Evolutionary conservation across 768 basidiomycete species (phyloP).

Genomic region (Suillus weaverae): DNA sequence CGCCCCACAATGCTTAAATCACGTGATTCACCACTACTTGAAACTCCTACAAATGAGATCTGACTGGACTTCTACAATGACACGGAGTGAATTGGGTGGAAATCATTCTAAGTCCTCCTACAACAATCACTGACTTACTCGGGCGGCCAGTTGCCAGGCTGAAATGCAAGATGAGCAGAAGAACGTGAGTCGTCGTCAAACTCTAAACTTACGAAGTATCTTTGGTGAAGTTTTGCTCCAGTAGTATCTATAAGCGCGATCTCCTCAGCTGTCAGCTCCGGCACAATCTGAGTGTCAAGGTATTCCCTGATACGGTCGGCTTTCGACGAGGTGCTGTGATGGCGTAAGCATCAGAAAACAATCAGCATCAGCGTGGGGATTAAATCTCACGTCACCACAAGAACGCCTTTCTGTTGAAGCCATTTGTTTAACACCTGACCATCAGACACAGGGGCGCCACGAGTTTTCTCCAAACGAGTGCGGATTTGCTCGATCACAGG

Average conservation of each 20-base stretch:
- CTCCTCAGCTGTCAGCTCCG: conserved; percentile 28
- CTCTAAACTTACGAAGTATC: conserved; percentile 27
- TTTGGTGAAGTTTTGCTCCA: conserved; percentile 24
- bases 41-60: background rate
- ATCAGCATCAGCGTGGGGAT: background rate
- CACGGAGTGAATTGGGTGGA: background rate
- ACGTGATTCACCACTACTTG: background rate
- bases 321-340: conserved; percentile 34
- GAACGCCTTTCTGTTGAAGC: conserved; percentile 28
- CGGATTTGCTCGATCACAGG: conserved; percentile 37
- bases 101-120: background rate
- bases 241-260: conserved; percentile 24
- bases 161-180: conserved; percentile 7
- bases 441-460: conserved; percentile 27
- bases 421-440: conserved; percentile 32
- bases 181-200: background rate
- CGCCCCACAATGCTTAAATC: background rate
- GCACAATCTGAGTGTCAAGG: conserved; percentile 28
- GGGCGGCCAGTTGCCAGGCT: conserved; percentile 19
- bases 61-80: background rate
- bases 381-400: conserved; percentile 33
- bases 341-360: background rate
- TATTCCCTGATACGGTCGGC: conserved; percentile 35
- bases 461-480: conserved; percentile 24
- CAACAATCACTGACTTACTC: conserved; percentile 12